Evolutionary conservation across 768 basidiomycete species (phyloP).

Genomic region (Auricularia heimuer): DNA sequence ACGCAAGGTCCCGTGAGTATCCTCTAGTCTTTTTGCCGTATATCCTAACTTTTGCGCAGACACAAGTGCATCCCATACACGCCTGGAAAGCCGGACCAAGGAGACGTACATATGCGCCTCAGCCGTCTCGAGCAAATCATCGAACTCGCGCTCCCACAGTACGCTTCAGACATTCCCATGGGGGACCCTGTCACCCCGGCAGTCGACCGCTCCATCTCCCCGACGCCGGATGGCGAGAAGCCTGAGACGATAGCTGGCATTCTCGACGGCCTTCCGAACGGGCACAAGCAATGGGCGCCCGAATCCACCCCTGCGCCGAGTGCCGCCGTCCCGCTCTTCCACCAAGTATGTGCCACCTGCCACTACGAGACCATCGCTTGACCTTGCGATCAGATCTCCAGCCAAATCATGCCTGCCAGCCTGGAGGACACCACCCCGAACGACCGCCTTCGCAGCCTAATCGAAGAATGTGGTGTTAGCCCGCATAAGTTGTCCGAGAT

Average conservation of each 20-base stretch:
- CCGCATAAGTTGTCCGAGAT: conserved; percentile 87
- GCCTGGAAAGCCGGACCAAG: conserved; percentile 78
- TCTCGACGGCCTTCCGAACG: neutral
- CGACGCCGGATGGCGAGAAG: conserved; percentile 49
- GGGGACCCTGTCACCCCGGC: conserved; percentile 14
- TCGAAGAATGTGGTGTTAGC: conserved; percentile 87
- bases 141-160: conserved; percentile 71
- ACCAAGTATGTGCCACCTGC: neutral
- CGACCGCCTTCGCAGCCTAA: conserved; percentile 74
- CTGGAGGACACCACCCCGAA: conserved; percentile 31
- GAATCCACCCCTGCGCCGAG: neutral
- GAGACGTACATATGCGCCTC: conserved; percentile 56
- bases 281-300: neutral
- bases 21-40: neutral
- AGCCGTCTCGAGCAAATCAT: conserved; percentile 73
- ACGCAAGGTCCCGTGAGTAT: conserved; percentile 73
- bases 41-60: neutral
- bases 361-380: neutral
- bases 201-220: conserved; percentile 39
- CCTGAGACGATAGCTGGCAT: conserved; percentile 3
- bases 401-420: conserved; percentile 8
- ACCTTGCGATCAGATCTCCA: conserved; percentile 1
- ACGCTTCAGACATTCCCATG: conserved; percentile 27
- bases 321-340: neutral
- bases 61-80: conserved; percentile 68